A percentile compares a stretch with the other conserved stretches of the same genome.
phyloP scores from a whole-genome alignment of 1,284 basidiomycete genomes.

The Ustilago cynodontis region DNA sequence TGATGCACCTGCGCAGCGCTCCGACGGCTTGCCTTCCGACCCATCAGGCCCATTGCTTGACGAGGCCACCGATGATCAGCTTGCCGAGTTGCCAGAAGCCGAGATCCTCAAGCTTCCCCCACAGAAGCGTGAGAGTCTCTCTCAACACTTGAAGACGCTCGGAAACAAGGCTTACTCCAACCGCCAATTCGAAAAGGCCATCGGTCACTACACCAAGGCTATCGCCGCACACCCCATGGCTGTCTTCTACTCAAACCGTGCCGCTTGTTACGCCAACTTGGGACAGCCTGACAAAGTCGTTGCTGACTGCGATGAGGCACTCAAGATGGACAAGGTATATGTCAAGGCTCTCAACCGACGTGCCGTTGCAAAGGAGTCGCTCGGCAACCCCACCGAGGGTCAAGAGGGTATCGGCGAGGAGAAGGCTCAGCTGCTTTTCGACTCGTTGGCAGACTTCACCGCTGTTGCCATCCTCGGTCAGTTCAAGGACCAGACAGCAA shows the following conservation, averaged over 20 bases:
- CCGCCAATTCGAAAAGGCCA: slow-evolving; percentile 82
- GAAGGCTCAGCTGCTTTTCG: slow-evolving; percentile 54
- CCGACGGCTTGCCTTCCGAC: slow-evolving; percentile 37
- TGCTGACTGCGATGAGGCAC: slow-evolving; percentile 89
- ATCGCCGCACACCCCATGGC: slow-evolving; percentile 88
- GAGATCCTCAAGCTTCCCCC: slow-evolving; percentile 62
- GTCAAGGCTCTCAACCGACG: slow-evolving; percentile 96
- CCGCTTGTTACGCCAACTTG: slow-evolving; percentile 96
- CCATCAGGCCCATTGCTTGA: slow-evolving; percentile 64
- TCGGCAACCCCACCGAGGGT: slow-evolving; percentile 81
- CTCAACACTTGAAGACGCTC: slow-evolving; percentile 84
- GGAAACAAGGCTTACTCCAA: slow-evolving; percentile 90
- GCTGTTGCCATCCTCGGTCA: slow-evolving; percentile 93
- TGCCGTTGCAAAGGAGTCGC: slow-evolving; percentile 84
- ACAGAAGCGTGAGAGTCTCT: slow-evolving; percentile 76
- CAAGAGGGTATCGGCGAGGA: slow-evolving; percentile 61
- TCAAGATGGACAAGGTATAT: slow-evolving; percentile 86
- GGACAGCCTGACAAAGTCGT: slow-evolving; percentile 84
- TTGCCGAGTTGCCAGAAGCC: slow-evolving; percentile 57
- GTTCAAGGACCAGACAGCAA: slow-evolving; percentile 85
- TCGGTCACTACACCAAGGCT: slow-evolving; percentile 84
- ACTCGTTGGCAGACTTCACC: slow-evolving; percentile 80
- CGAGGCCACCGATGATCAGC: slow-evolving; percentile 63
- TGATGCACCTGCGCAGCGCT: slow-evolving; percentile 31
- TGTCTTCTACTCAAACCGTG: slow-evolving; percentile 96